Percentiles rank a stretch among this genome's conserved stretches.
Evolutionary conservation across 139 green algal species (phyloP).

Genomic region (Chlamydomonas sphaeroides): DNA sequence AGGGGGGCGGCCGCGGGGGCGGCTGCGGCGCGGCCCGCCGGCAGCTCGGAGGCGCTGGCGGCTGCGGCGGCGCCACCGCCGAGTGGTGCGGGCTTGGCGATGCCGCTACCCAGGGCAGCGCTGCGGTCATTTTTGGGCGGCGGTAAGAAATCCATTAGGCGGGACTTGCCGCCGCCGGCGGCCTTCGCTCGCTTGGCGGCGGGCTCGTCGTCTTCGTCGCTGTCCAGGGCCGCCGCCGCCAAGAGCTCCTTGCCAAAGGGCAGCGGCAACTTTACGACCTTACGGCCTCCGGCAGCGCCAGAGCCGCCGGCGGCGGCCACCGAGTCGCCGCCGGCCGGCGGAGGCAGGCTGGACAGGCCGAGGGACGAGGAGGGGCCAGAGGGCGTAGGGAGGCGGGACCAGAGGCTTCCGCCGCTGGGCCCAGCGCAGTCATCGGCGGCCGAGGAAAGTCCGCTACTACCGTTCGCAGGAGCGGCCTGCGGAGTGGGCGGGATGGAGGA

Average conservation of each 20-base stretch:
- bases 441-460: too few species aligned
- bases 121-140: constrained; percentile 56
- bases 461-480: too few species aligned
- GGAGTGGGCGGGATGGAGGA: too few species aligned
- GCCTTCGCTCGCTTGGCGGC: constrained; percentile 32
- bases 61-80: too few species aligned
- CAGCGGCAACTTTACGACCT: constrained; percentile 46
- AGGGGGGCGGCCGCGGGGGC: not conserved
- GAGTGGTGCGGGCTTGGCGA: too few species aligned
- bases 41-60: too few species aligned
- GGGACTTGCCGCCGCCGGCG: constrained; percentile 27
- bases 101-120: constrained; percentile 19
- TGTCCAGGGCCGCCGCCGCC: constrained; percentile 20
- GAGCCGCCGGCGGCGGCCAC: not conserved
- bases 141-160: constrained; percentile 68
- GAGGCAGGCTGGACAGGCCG: not conserved
- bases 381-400: not conserved
- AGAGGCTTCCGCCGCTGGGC: too few species aligned
- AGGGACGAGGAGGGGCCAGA: not conserved
- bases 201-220: constrained; percentile 55
- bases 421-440: too few species aligned
- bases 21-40: too few species aligned
- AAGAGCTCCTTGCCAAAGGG: constrained; percentile 55
- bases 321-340: not conserved
- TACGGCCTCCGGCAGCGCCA: constrained; percentile 5